Evolutionary conservation across 2,329 filamentous ascomycete genomes (phyloP).

Genomic region (Arthrobotrys pseudoclavata): DNA sequence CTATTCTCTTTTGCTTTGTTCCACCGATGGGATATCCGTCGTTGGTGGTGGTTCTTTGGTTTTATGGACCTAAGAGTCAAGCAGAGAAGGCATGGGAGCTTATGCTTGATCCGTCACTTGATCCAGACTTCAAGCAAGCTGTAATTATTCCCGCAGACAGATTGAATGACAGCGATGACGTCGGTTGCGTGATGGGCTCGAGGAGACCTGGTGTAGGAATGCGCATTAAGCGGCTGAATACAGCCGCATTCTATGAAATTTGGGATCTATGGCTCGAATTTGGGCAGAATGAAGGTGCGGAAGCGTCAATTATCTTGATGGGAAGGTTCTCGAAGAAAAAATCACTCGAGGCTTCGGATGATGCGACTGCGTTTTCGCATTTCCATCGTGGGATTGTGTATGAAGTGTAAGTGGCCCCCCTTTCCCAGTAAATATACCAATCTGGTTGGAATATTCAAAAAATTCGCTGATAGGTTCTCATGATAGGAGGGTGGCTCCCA

Average conservation of each 20-base stretch:
- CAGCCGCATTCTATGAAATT: slow-evolving; percentile 10
- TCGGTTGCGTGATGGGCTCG: not conserved
- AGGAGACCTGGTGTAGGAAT: slow-evolving; percentile 6
- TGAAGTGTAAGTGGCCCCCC: slow-evolving; percentile 2
- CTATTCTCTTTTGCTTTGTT: not conserved
- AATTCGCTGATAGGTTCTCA: not conserved
- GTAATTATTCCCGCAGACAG: slow-evolving; percentile 61
- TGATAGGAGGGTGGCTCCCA: slow-evolving; percentile 24
- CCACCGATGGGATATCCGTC: not conserved
- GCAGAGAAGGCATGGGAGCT: slow-evolving; percentile 60
- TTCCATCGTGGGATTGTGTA: not conserved
- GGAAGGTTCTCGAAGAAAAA: slow-evolving; percentile 22
- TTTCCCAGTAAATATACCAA: not conserved
- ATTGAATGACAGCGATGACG: slow-evolving; percentile 20
- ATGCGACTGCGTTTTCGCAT: not conserved
- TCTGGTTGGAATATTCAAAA: not conserved
- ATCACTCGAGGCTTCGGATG: not conserved
- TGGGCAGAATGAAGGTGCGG: slow-evolving; percentile 19
- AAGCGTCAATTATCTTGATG: not conserved
- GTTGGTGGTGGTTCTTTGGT: slow-evolving; percentile 12
- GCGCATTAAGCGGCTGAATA: slow-evolving; percentile 4
- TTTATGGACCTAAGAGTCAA: slow-evolving; percentile 55
- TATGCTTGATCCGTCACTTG: slow-evolving; percentile 58
- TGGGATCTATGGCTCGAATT: slow-evolving; percentile 23
- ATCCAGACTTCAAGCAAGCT: slow-evolving; percentile 60